Conservation (phyloP, 495 filamentous ascomycete species). For the Pyrenula massariospora region DNA sequence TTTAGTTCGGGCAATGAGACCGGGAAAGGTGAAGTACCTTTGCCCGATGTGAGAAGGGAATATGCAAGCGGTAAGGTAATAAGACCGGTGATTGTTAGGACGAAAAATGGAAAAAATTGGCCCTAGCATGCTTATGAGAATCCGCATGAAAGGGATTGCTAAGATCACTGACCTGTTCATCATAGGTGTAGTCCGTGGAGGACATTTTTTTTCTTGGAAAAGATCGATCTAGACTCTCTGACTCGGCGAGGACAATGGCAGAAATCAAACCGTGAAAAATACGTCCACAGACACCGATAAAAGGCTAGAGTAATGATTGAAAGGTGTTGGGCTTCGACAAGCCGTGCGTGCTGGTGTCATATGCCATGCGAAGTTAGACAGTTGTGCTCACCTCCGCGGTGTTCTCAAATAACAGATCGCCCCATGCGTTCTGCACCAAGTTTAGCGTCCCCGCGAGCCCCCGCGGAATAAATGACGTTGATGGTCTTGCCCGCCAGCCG, state of each 20-base stretch:
- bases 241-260: too few species aligned
- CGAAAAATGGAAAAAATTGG: conserved; percentile 98
- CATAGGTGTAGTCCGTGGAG: conserved; percentile 86
- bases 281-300: too few species aligned
- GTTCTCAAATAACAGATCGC: neutral
- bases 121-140: conserved; percentile 39
- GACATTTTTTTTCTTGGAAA: too few species aligned
- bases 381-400: too few species aligned
- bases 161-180: conserved; percentile 55
- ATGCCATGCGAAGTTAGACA: too few species aligned
- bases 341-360: too few species aligned
- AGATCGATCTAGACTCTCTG: too few species aligned
- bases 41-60: conserved; percentile 64
- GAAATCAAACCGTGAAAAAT: too few species aligned
- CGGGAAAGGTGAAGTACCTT: conserved; percentile 38
- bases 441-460: neutral
- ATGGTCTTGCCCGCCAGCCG: neutral
- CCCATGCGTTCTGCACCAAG: neutral
- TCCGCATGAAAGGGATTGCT: too few species aligned
- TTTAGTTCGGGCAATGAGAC: neutral
- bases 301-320: too few species aligned
- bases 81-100: conserved; percentile 78
- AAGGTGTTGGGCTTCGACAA: too few species aligned
- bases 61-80: conserved; percentile 88
- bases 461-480: neutral